Evolutionary conservation across 2,329 filamentous ascomycete species (phyloP), one percentile per base, ranked within the genome.

Genomic region (Apiospora phragmitis): DNA sequence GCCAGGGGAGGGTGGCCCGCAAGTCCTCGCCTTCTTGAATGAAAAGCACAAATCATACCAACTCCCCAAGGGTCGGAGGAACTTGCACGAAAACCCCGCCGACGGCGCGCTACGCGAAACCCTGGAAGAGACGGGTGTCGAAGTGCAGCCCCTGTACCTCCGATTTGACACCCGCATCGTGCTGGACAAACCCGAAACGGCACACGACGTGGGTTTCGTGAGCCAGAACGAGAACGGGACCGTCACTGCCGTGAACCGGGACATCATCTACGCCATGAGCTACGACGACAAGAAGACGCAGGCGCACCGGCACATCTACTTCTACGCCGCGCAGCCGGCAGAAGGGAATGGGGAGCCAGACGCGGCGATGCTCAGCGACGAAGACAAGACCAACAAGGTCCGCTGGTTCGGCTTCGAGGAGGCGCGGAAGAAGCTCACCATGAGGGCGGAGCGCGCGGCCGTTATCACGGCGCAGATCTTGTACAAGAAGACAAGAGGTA

Each of bases 21-120:
- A 47, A 29, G 55, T 71, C 6, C 66, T 71, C 32, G 16, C 70
- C 32, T 65, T 71, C 42, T 68, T 49, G 47, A 70, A 70, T 55
- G 41, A 14, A 4, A 68, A 67, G 12, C 65, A 65, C 1, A 38
- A 24, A 9, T 67, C 68, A 35, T 71, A 59, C 68, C 70, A 70
- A 42, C 43, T 71, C 18, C 70, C 70, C 35, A 71, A 70, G 35
- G 70, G 70, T 14, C 26, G 35, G 65, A 67, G 45, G 35, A 35
- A 67, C 42, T 32, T 67, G 26, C 11, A 67, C 26, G 65, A 67
- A 7, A 35, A 18, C 32, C 24, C 45, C 18, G 26, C 65, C 42
- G 45, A 43, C 42, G 35, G 42, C 26, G 65, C 65, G 42, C 26
- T 67, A 42, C 65, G 65, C 26, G 65, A 67, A 26, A 67, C 65